phyloP scores from a whole-genome alignment of 352 stramenopile species.

The Phytophthora uliginosa region DNA sequence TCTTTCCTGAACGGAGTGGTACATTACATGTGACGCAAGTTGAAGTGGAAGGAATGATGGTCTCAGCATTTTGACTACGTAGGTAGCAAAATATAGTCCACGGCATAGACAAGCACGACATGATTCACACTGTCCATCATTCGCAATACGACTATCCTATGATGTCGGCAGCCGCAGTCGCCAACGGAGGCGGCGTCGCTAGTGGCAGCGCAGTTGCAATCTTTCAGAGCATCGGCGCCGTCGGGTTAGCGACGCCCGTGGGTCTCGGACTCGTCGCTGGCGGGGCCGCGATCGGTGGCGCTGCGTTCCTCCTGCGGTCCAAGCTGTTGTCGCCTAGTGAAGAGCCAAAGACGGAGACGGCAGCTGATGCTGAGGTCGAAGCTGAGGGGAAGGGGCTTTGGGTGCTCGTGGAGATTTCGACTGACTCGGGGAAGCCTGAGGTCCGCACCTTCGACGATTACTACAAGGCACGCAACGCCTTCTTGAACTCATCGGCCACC shows the following conservation, averaged over 20 bases:
- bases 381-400: slow-evolving; percentile 14
- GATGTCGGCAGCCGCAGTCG: slow-evolving; percentile 67
- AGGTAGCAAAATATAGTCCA: too few relatives aligned
- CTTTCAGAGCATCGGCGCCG: slow-evolving; percentile 61
- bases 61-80: too few relatives aligned
- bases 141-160: slow-evolving; percentile 24
- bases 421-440: slow-evolving; percentile 1
- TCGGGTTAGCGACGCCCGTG: slow-evolving; percentile 44
- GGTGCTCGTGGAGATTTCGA: slow-evolving; percentile 24
- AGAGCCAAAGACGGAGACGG: not conserved
- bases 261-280: slow-evolving; percentile 35
- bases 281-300: slow-evolving; percentile 19
- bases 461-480: slow-evolving; percentile 31
- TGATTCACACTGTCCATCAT: not conserved
- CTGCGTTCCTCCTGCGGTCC: slow-evolving; percentile 13
- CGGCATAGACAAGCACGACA: not conserved
- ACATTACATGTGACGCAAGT: too few relatives aligned
- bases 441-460: slow-evolving; percentile 23
- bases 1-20: too few relatives aligned
- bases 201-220: slow-evolving; percentile 49
- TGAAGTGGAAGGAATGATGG: too few relatives aligned
- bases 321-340: not conserved
- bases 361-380: not conserved
- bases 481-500: slow-evolving; percentile 19
- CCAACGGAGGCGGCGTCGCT: slow-evolving; percentile 58